Base-by-base conservation (phyloP, 345 rosid genomes). In the Zanthoxylum bungeanum region DNA sequence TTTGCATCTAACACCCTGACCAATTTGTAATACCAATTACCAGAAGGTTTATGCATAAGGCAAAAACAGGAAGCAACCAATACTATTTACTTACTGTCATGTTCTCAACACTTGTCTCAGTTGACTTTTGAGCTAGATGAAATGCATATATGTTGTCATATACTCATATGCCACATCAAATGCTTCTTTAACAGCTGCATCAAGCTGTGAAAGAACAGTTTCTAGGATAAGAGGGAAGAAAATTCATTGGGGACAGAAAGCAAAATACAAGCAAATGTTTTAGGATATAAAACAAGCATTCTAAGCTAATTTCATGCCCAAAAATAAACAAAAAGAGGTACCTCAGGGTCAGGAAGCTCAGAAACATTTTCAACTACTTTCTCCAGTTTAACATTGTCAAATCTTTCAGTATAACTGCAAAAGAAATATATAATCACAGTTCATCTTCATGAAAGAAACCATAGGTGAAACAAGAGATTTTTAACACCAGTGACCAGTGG, bases 101-200 rank as follows among this genome's bases (percentile, higher is more conserved):
- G 73, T 82, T 90, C 84, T 90, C 98, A 49, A 90, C 86, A 73
- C 42, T 83, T 66, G 76, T 79, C 78, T 89, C 96, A 44, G 75
- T 64, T 0, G 86, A 86, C 75, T 85, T 92, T 79, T 92, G 98
- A 24, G 98, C 92, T 66, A 85, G 79, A 79, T 94, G 98, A 80
- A 94, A 94, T 19, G 97, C 89, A 75, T 85, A 77, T 69, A 90
- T 94, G 83, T 94, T 94, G 36, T 88, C 75, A 73, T 90, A 94
- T 1, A 98, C 98, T 88, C 75, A 73, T 90, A 94, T 1, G 98
- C 98, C 71, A 94, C 95, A 76, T 92, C 97, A 76, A 92, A 94
- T 1, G 98, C 98, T 80, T 90, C 86, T 67, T 77, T 86, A 2
- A 79, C 81, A 47, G 50, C 39, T 12, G 87, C 56, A 69, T 89